Base-by-base conservation (phyloP, 2,329 filamentous ascomycete species). In the Aaosphaeria pasadenensis region DNA sequence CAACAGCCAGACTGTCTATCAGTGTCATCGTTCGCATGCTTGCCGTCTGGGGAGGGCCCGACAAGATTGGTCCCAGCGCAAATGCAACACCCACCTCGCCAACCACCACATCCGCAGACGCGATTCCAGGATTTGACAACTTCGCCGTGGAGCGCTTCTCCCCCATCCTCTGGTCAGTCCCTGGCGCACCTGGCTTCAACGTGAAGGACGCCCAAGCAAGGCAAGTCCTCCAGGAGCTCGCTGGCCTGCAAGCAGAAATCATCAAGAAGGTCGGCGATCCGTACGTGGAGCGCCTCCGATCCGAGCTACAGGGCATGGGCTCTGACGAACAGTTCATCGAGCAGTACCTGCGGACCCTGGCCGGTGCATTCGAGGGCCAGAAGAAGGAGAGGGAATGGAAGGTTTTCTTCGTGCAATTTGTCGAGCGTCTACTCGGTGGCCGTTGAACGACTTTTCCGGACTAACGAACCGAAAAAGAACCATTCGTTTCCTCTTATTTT, bases 61-160 rank as follows among this genome's bases (percentile, higher is more conserved):
- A 95, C 55, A 72, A 84, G 40, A 56, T 71, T 11, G 61, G 61
- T 17, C 60, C 64, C 7, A 54, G 58, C 11, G 58, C 63, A 17
- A 65, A 63, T 45, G 44, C 52, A 29, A 57, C 56, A 6, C 62
- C 71, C 36, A 69, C 68, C 7, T 62, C 67, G n/a, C 65, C 82
- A 9, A 79, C 77, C 33, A 72, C 78, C 4, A 73, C 78, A 4
- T 73, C 81, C 0, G 76, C 74, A 7, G 72, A 76, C 4, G 76
- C 77, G 1, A 70, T 99, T 30, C 89, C 91, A 2, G 92, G 94
- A 5, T 99, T 99, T 66, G 91, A 96, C 59, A 81, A 83, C 48
- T 97, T 96, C 72, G 87, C 96, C 71, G 88, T 97, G 49, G 84
- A 88, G 39, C 83, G 88, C 24, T 96, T 99, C 74, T 92, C 95